Evolutionary conservation across 495 filamentous ascomycete genomes (phyloP).

Genomic region (Coniosporium apollinis): DNA sequence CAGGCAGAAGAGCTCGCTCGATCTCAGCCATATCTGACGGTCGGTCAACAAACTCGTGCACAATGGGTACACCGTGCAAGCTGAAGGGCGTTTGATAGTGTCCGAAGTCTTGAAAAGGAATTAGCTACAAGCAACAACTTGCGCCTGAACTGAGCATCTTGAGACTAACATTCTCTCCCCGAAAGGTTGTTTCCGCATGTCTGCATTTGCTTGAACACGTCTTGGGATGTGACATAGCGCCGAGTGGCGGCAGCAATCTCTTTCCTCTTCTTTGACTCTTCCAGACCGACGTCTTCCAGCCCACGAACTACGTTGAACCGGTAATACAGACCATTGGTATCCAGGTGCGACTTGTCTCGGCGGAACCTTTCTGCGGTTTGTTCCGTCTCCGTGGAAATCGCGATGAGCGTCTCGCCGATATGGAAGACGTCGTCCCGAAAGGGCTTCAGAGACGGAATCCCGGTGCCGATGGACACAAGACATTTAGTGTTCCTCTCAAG

Average conservation of each 20-base stretch:
- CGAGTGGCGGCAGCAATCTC: slow-evolving; percentile 26
- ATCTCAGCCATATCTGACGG: neutral
- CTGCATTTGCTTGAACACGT: no score
- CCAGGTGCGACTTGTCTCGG: no score
- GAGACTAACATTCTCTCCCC: no score
- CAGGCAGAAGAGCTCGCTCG: neutral
- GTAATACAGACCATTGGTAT: no score
- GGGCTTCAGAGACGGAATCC: neutral
- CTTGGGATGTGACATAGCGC: slow-evolving; percentile 25
- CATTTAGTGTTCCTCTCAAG: neutral
- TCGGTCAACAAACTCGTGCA: neutral
- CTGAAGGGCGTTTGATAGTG: neutral
- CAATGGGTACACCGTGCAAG: neutral
- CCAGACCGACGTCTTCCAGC: slow-evolving; percentile 26
- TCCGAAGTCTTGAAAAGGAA: slow-evolving; percentile 1
- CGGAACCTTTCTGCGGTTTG: slow-evolving; percentile 1
- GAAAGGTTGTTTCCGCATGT: no score
- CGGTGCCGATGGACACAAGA: slow-evolving; percentile 3
- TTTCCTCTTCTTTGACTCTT: slow-evolving; percentile 23
- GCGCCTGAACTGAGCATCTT: no score
- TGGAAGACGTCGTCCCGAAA: slow-evolving; percentile 1
- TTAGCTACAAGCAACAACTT: no score
- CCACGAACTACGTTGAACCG: slow-evolving; percentile 32
- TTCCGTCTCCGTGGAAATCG: slow-evolving; percentile 1
- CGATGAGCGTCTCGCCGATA: slow-evolving; percentile 2